Evolutionary conservation across 108 stramenopile genomes (phyloP).

Genomic region (Mediolabrus comicus): DNA sequence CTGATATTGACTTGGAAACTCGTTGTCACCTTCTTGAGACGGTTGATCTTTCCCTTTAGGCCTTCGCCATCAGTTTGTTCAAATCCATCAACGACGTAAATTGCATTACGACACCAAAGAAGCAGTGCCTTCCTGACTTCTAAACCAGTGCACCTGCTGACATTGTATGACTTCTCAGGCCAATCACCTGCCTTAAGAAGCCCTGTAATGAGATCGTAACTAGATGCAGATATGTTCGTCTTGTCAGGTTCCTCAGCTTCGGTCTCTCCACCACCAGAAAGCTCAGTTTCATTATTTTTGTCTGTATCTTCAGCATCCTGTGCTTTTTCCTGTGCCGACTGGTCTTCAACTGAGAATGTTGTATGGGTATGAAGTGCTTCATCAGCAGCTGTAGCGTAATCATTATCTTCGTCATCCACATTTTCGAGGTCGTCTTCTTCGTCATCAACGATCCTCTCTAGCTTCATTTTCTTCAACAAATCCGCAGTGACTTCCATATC

Average conservation of each 20-base stretch:
- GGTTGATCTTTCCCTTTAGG: conserved; percentile 75
- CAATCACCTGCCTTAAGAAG: conserved; percentile 82
- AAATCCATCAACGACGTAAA: conserved; percentile 90
- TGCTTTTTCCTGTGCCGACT: conserved; percentile 16
- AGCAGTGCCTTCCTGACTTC: conserved; percentile 85
- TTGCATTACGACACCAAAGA: conserved; percentile 76
- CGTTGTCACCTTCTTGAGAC: conserved; percentile 76
- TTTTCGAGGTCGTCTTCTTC: conserved; percentile 64
- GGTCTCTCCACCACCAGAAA: conserved; percentile 21
- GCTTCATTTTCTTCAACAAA: conserved; percentile 74
- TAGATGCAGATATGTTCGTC: conserved; percentile 55
- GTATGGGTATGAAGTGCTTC: conserved; percentile 6
- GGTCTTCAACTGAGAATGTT: conserved; percentile 16
- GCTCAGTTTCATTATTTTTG: conserved; percentile 26
- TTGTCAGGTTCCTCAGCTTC: conserved; percentile 38
- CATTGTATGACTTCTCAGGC: conserved; percentile 88
- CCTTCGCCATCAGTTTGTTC: conserved; percentile 83
- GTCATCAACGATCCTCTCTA: conserved; percentile 46
- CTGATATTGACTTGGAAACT: conserved; percentile 78
- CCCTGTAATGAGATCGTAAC: conserved; percentile 84
- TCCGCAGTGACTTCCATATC: conserved; percentile 80
- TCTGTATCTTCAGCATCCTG: conserved; percentile 10
- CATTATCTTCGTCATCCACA: conserved; percentile 61
- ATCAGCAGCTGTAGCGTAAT: conserved; percentile 19
- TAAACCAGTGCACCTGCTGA: conserved; percentile 83